Evolutionary conservation across 768 basidiomycete genomes (phyloP).

Genomic region (Epithele typhae): DNA sequence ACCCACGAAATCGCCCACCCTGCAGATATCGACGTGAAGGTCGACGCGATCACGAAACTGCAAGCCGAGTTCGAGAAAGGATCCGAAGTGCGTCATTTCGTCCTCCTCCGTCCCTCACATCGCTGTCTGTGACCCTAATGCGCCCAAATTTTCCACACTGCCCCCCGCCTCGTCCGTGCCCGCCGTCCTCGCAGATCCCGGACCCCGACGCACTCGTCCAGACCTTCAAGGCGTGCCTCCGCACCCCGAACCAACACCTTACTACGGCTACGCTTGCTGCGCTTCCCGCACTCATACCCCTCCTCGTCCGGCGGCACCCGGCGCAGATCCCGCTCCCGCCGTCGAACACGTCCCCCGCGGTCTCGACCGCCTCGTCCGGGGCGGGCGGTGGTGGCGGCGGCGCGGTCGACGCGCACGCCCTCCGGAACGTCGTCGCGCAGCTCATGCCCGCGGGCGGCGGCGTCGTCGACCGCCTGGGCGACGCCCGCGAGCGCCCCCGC

Average conservation of each 20-base stretch:
- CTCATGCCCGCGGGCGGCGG: constrained; percentile 69
- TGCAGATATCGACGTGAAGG: constrained; percentile 74
- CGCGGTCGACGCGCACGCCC: constrained; percentile 47
- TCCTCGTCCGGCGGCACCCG: constrained; percentile 41
- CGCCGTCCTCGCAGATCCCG: constrained; percentile 44
- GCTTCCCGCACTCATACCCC: constrained; percentile 61
- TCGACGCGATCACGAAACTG: constrained; percentile 76
- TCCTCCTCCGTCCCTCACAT: constrained; percentile 9
- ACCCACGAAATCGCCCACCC: no score
- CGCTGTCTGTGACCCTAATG: no score
- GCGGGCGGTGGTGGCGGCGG: constrained; percentile 41
- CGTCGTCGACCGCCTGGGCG: constrained; percentile 79
- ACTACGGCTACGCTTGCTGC: constrained; percentile 71
- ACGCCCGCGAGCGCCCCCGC: constrained; percentile 64
- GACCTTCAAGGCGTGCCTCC: constrained; percentile 68
- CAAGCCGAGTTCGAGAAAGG: constrained; percentile 71
- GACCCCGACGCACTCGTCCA: constrained; percentile 64
- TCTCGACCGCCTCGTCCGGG: constrained; percentile 44
- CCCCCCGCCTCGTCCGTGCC: no score
- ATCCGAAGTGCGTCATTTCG: constrained; percentile 64
- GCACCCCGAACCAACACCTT: constrained; percentile 79
- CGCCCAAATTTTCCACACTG: background rate
- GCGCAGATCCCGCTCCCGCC: constrained; percentile 18
- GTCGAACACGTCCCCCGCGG: constrained; percentile 31
- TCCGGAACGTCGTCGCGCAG: constrained; percentile 64